Evolutionary conservation across 2,329 filamentous ascomycete genomes (phyloP), one percentile per base, ranked within the genome.

Genomic region (Orbilia quercus): DNA sequence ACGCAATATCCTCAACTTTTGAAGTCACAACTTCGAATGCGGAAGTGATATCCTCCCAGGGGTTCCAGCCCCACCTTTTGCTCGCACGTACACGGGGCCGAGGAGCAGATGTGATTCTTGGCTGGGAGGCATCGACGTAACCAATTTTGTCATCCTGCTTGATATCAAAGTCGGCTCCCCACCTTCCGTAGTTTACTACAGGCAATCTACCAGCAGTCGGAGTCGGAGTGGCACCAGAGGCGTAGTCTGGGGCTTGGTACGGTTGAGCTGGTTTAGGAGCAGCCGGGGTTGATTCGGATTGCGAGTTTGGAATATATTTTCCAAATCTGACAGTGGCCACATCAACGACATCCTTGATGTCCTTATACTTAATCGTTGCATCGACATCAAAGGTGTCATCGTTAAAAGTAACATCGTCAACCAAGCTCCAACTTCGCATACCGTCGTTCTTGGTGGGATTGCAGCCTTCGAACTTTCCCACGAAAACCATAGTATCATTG

Each of bases 11-110:
- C 11, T 60, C 51, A 5, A 74, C 62, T 11, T 62, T 54, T 1
- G 54, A 55, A 23, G 69, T 57, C 14, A 74, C 54, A 9, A 34
- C 42, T n/a, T 74, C 44, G 14, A 66, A 66, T 9, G 69, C 69
- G 2, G 60, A 66, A 4, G 60, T 74, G 12, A 74, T 74, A 38
- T 74, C 58, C 20, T 66, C 54, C 60, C 60, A 66, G 1, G 69
- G 69, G 40, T 67, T 74, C 60, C 54, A 74, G 14, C 62, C 63
- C 69, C 69, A 74, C 34, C 62, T 45, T 48, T 74, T 74, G n/a
- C 55, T 47, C 7, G 62, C 9, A 6, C n/a, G 31, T 3, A 23
- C 31, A 7, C 51, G 31, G 20, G 51, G 47, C 1, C 28, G 47
- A n/a, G 69, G 62, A n/a, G 25, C 69, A 1, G 69, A 54, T 1